Evolutionary conservation across 305 asterid genomes (phyloP).

Genomic region (Fraxinus albicans): DNA sequence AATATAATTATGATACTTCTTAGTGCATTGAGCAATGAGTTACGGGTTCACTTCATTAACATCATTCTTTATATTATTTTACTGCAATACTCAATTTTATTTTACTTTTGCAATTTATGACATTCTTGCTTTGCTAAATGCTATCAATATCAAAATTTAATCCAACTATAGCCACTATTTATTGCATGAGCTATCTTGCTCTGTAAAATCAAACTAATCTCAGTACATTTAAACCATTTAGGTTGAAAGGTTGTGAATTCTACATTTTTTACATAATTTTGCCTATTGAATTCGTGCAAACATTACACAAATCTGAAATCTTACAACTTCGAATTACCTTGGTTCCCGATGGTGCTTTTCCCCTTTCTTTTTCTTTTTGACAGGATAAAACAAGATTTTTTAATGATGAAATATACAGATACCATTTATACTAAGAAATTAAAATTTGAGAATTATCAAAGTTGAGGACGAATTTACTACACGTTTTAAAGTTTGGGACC

Average conservation of each 20-base stretch:
- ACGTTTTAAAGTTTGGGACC: background rate
- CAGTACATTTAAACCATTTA: background rate
- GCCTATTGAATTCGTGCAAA: background rate
- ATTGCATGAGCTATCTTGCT: background rate
- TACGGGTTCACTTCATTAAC: background rate
- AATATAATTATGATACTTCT: background rate
- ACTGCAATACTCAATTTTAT: background rate
- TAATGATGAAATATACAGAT: background rate
- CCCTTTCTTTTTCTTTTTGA: background rate
- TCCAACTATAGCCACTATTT: background rate
- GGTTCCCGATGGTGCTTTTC: background rate
- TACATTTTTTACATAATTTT: background rate
- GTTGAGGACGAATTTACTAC: background rate
- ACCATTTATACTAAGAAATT: background rate
- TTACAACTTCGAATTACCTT: background rate
- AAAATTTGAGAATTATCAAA: background rate
- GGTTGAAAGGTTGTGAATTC: background rate
- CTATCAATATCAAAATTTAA: background rate
- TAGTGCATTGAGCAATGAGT: background rate
- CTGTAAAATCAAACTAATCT: background rate
- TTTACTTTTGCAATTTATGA: background rate
- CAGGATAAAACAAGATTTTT: background rate
- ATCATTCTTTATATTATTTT: background rate
- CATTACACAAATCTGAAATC: background rate
- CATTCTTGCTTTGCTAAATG: background rate